Evolutionary conservation across 148 eudicot genomes (phyloP), one percentile per base, ranked within the genome.

Genomic region (Diospyros lotus): DNA sequence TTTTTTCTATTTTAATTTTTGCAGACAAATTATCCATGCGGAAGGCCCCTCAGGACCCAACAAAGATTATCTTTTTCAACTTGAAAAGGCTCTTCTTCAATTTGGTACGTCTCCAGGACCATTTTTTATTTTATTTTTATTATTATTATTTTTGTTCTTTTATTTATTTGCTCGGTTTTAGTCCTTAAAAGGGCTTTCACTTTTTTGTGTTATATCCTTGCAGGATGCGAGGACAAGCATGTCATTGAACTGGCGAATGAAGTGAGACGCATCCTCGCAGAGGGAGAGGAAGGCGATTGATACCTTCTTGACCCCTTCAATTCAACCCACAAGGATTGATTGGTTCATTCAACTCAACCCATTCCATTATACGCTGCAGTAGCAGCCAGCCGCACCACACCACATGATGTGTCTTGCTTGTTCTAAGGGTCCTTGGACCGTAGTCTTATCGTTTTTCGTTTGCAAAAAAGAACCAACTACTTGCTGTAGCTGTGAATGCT

Each of bases 41-140:
- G 82, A 89, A 90, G 97, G 98, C 5, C 98, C 98, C 48, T 92
- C 98, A 39, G 98, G 98, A 71, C 97, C 96, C 39, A 95, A 95
- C 86, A 87, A 86, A 83, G 98, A 95, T 76, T 95, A 95, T 80
- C 89, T 95, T 70, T 92, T 92, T 84, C 87, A 90, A 44, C 98
- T 95, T 39, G 98, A 95, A 83, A 86, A 79, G 68, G 91, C 98
- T 58, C 94, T 95, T 28, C 68, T 82, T 73, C 87, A 84, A 68
- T 79, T 92, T 68, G 97, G 97, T 90, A 82, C 68, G 67, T 67
- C 40, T 17, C 17, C 7, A 12, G 28, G 12, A 74, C 48, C 59
- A 41, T 61, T 65, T 71, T 14, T 1, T 5, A 9, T 17, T n/a
- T 11, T 59, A 9, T 14, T 59, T 55, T 13, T 14, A 39, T 4